These are phyloP conservation scores for Betula pendula DNA, from an alignment of 306 rosid genomes.

Conservation along the genomic window DNA sequence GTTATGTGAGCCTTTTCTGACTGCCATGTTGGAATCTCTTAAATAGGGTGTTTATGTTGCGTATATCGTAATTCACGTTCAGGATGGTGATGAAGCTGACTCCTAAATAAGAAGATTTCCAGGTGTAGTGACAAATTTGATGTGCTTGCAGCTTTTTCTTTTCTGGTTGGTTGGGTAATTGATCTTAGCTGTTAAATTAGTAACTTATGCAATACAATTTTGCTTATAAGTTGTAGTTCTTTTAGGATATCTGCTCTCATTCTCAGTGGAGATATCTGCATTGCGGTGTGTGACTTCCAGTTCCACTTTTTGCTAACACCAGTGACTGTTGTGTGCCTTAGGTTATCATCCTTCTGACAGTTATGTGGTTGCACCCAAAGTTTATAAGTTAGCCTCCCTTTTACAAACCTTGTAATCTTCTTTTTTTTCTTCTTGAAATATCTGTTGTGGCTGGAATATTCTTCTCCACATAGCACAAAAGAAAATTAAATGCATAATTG, in stretches of 20 bases:
- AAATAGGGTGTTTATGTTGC: constrained; percentile 67
- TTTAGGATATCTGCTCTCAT: constrained; percentile 27
- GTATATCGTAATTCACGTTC: constrained; percentile 53
- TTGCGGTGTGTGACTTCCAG: constrained; percentile 15
- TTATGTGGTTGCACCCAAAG: constrained; percentile 18
- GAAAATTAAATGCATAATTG: not conserved
- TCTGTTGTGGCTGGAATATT: not conserved
- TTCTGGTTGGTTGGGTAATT: constrained; percentile 45
- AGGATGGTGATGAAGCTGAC: constrained; percentile 73
- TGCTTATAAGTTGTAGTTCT: constrained; percentile 33
- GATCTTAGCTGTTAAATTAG: constrained; percentile 45
- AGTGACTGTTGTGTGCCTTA: constrained; percentile 19
- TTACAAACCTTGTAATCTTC: not conserved
- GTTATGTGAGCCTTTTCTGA: constrained; percentile 55
- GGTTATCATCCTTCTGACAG: constrained; percentile 16
- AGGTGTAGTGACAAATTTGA: constrained; percentile 62
- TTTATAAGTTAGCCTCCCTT: not conserved
- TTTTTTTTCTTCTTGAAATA: not conserved
- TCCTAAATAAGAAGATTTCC: constrained; percentile 59
- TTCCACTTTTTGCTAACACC: constrained; percentile 13
- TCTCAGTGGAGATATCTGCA: constrained; percentile 29
- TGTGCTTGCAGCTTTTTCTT: constrained; percentile 50
- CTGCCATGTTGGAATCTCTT: constrained; percentile 57
- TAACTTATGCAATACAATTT: constrained; percentile 39
- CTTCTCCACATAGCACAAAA: not conserved